Evolutionary conservation across 2,329 filamentous ascomycete species (phyloP), one percentile per base, ranked within the genome.

Genomic region (Penicillium brasilianum): DNA sequence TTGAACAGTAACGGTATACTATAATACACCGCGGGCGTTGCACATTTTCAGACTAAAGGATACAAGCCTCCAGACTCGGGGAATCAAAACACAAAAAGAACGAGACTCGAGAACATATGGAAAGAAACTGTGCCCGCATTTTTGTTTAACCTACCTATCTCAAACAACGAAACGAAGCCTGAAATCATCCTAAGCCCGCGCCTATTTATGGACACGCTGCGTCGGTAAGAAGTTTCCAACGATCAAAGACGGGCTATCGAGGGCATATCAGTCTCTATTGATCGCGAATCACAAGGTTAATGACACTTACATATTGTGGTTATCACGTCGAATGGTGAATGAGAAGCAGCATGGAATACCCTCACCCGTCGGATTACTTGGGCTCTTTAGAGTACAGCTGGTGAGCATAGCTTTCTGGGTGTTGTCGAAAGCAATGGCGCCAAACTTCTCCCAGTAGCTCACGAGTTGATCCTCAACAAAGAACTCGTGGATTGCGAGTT

Each of bases 361-460:
- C 20, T 90, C 87, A 57, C 90, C 86, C 48, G 87, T 87, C 3
- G 89, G 87, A 62, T 85, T 85, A 65, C 88, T 86, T 3, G 91
- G 93, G 67, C 88, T 93, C 77, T 97, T 97, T 63, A 99, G 80
- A 11, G 91, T 90, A 75, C 95, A 99, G 67, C 91, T 94, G 22
- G 95, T 99, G 68, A 99, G 82, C 71, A 99, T 92, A 22, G 94
- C 96, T 76, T 99, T 97, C 74, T 98, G 95, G 10, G 87, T 89
- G 59, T 90, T 88, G 74, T 99, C 95, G 77, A 99, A 99, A 10
- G 95, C 96, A 70, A 99, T 98, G 5, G 93, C 94, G 54, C 94
- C 93, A 73, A 99, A 99, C 72, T 99, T 97, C 78, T 99, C 95
- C 95, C 95, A 99, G 73, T 99, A 99, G 70, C 92, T 91, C 57